Evolutionary conservation across 23 red algal genomes (phyloP).

Genomic region (Agarophyton chilense): DNA sequence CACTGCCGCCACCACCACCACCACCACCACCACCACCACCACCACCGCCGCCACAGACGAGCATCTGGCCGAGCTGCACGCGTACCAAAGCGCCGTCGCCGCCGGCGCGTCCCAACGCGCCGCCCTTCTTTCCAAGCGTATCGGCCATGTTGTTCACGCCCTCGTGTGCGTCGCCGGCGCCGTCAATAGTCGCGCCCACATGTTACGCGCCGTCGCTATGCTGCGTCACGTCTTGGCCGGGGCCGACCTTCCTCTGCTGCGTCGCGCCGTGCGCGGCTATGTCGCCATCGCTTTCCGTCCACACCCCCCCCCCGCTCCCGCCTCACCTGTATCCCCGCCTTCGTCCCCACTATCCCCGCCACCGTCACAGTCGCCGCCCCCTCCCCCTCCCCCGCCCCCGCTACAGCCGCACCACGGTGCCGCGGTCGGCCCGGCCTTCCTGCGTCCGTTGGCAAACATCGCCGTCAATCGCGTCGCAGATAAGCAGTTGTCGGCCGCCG

Average conservation of each 20-base stretch:
- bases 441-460: conserved; percentile 38
- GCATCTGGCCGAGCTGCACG: conserved; percentile 50
- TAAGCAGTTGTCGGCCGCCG: conserved; percentile 25
- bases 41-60: too few relatives aligned
- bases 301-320: too few relatives aligned
- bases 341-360: not conserved
- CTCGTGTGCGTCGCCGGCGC: conserved; percentile 46
- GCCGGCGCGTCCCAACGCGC: conserved; percentile 3
- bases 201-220: conserved; percentile 40
- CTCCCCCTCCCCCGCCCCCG: too few relatives aligned
- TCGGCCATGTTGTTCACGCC: conserved; percentile 33
- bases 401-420: too few relatives aligned
- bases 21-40: too few relatives aligned
- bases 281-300: too few relatives aligned
- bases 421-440: conserved; percentile 15
- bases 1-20: too few relatives aligned
- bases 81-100: conserved; percentile 11
- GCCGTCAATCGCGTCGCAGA: conserved; percentile 56
- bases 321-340: too few relatives aligned
- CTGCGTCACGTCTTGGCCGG: not conserved
- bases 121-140: not conserved
- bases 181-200: conserved; percentile 43
- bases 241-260: not conserved
- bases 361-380: not conserved
- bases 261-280: conserved; percentile 25